These are phyloP conservation scores for Rubia tinctorum DNA, from an alignment of 305 asterid species.

Conservation along the genomic window DNA sequence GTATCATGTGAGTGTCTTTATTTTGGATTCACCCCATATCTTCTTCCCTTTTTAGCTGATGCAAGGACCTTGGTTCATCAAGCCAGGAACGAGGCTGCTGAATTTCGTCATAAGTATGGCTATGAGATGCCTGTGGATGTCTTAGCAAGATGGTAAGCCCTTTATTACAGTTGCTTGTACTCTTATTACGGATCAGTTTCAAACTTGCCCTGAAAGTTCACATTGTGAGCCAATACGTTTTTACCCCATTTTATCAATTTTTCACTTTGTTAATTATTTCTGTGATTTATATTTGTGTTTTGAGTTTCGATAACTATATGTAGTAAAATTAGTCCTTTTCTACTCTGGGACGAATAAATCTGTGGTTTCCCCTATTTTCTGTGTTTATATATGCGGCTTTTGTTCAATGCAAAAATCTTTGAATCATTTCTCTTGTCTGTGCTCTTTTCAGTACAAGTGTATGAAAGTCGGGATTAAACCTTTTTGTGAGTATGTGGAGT, in stretches of 20 bases:
- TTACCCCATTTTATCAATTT: neutral
- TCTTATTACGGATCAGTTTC: neutral
- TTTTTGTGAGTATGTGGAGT: no score
- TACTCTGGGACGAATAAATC: no score
- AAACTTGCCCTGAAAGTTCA: neutral
- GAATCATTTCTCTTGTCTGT: no score
- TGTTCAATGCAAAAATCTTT: no score
- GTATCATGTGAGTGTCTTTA: neutral
- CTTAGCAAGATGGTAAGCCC: constrained; percentile 79
- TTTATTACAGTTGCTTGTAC: constrained; percentile 1
- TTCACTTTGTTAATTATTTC: neutral
- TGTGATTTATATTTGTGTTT: neutral
- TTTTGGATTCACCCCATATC: constrained; percentile 14
- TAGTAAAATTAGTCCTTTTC: no score
- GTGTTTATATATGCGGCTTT: no score
- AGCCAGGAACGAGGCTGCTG: constrained; percentile 99
- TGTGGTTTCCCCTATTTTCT: no score
- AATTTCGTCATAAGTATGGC: constrained; percentile 84
- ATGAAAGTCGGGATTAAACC: no score
- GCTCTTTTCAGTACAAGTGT: no score
- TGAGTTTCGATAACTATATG: no score
- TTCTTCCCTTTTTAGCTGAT: constrained; percentile 59
- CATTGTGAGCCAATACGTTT: neutral
- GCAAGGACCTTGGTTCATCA: constrained; percentile 97
- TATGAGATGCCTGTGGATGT: constrained; percentile 95